Base-by-base conservation (phyloP, 2,329 filamentous ascomycete species). In the Colletotrichum higginsianum region DNA sequence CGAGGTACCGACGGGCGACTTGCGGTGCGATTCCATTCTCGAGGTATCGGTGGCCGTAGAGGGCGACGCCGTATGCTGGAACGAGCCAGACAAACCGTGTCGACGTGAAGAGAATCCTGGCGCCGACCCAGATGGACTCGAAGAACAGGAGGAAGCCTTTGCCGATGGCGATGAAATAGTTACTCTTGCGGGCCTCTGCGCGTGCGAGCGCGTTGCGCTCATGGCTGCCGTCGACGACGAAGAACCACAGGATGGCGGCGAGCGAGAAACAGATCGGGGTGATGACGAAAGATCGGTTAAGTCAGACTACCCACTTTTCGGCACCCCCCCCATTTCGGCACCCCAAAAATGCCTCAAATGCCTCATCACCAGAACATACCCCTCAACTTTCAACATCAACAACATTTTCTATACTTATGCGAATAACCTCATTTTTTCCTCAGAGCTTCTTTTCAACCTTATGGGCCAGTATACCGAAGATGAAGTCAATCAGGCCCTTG, bases 211-310 rank as follows among this genome's bases (percentile, higher is more conserved):
- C 66, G 58, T 69, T 72, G 35, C 69, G 65, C 16, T 80, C 77
- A 71, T 82, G 80, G 57, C 79, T 78, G 26, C 82, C 78, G 58
- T 84, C 80, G n/a, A 78, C 78, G 67, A 87, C 82, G 75, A 86
- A 86, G 77, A 80, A 84, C 85, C 85, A 87, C 7, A 80, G 72
- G 26, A 80, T 73, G 8, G 82, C 80, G n/a, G 83, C 81, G 42
- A 79, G 65, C 8, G 79, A 73, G 75, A 86, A 87, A 77, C 83
- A 85, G 42, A 87, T 80, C 0, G 86, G 86, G 0, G 85, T 86
- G 74, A 87, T 82, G 72, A 87, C 81, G 77, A 87, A 87, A 52
- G 85, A 84, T 67, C 83, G 84, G 78, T 87, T 88, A n/a, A n/a
- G n/a, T n/a, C n/a, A n/a, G n/a, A n/a, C n/a, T n/a, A n/a, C n/a